Conservation (phyloP, 345 rosid genomes). For the Microthlaspi erraticum region DNA sequence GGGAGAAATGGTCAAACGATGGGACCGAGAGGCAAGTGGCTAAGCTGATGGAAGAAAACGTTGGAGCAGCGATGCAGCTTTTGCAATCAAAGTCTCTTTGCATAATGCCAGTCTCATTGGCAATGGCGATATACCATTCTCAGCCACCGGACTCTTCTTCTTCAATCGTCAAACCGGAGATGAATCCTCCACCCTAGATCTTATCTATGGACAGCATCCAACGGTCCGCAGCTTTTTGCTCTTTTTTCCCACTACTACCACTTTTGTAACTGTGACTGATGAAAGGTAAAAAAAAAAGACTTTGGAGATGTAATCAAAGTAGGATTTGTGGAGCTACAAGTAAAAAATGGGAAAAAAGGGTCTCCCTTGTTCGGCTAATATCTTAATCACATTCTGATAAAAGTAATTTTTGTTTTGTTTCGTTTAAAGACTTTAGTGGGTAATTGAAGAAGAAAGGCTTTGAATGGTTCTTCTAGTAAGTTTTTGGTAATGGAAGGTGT, state of each 20-base stretch:
- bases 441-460: neutral
- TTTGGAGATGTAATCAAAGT: constrained; percentile 38
- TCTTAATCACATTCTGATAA: constrained; percentile 35
- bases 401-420: constrained; percentile 12
- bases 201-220: constrained; percentile 1
- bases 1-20: constrained; percentile 98
- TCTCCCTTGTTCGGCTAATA: constrained; percentile 24
- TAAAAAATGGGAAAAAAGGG: constrained; percentile 24
- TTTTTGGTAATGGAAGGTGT: constrained; percentile 24
- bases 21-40: constrained; percentile 94
- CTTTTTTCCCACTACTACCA: constrained; percentile 25
- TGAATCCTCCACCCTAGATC: constrained; percentile 40
- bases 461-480: constrained; percentile 10
- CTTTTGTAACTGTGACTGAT: constrained; percentile 27
- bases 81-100: constrained; percentile 98
- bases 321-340: constrained; percentile 41
- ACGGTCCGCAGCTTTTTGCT: constrained; percentile 30
- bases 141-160: constrained; percentile 75
- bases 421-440: constrained; percentile 17
- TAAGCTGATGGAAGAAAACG: constrained; percentile 99
- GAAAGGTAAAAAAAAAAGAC: constrained; percentile 25
- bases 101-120: constrained; percentile 95
- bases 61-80: constrained; percentile 96
- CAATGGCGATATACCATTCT: constrained; percentile 88
- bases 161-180: constrained; percentile 69